These are phyloP conservation scores for Sporothrix variecibatus DNA, from an alignment of 2,329 filamentous ascomycete genomes.

Conservation along the genomic window DNA sequence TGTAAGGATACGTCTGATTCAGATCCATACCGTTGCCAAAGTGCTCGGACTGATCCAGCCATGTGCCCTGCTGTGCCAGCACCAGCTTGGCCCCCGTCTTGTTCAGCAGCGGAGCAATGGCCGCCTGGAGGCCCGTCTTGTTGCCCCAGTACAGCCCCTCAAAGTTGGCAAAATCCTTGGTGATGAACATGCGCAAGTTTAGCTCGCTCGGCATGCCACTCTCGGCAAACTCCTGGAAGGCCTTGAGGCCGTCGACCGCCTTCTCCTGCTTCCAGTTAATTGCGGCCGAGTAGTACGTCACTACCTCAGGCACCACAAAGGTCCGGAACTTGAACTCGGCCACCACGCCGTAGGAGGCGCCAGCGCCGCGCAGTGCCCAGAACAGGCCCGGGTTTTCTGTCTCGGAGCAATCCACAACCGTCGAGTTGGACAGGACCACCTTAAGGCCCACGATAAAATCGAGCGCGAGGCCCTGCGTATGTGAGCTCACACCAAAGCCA, in stretches of 20 bases:
- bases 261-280: constrained; percentile 36
- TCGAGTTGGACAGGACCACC: constrained; percentile 43
- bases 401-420: constrained; percentile 37
- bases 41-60: constrained; percentile 39
- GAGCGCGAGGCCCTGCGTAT: constrained; percentile 40
- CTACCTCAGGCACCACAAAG: constrained; percentile 40
- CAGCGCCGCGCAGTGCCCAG: constrained; percentile 48
- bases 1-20: constrained; percentile 38
- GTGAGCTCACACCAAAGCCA: constrained; percentile 44
- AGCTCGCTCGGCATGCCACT: constrained; percentile 44
- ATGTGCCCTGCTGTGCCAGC: constrained; percentile 36
- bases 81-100: constrained; percentile 40
- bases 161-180: constrained; percentile 40
- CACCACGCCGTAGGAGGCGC: constrained; percentile 46
- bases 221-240: constrained; percentile 37
- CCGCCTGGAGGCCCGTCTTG: constrained; percentile 38
- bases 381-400: constrained; percentile 44
- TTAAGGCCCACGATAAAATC: constrained; percentile 42
- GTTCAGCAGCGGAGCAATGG: constrained; percentile 40
- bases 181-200: constrained; percentile 46
- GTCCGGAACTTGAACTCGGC: constrained; percentile 44
- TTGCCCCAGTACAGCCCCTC: constrained; percentile 44
- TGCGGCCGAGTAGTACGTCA: constrained; percentile 39
- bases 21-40: constrained; percentile 38
- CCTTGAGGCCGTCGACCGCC: constrained; percentile 35